Conservation (phyloP, 140 eudicot species). For the Senecio squalidus region DNA sequence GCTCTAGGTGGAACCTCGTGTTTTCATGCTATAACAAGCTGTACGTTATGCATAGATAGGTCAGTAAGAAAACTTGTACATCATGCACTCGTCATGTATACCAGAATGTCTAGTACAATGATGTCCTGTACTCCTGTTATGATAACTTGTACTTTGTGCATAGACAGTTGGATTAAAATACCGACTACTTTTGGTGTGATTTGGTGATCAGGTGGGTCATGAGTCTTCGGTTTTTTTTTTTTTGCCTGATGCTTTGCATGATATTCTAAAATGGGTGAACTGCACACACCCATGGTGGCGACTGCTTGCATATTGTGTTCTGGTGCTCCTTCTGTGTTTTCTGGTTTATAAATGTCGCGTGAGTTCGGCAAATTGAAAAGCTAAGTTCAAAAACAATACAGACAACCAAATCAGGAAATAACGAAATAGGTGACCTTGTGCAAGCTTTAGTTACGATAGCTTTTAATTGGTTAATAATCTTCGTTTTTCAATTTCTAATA, state of each 20-base stretch:
- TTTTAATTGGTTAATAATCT: no score
- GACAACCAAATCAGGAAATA: not conserved
- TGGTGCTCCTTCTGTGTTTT: no score
- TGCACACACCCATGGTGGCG: no score
- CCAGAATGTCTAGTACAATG: not conserved
- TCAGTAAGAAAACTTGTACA: not conserved
- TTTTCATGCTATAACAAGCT: not conserved
- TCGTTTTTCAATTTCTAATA: no score
- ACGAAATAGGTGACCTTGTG: not conserved
- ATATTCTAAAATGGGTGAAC: not conserved
- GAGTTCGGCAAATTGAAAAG: not conserved
- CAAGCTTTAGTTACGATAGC: not conserved
- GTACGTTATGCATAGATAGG: not conserved
- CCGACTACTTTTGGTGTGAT: not conserved
- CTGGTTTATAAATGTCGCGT: not conserved
- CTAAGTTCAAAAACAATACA: not conserved
- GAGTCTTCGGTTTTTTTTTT: not conserved
- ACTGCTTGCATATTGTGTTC: no score
- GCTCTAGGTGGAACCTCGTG: not conserved
- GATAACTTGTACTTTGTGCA: not conserved
- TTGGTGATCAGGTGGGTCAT: slow-evolving; percentile 19
- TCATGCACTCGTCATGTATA: not conserved
- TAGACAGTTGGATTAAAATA: not conserved
- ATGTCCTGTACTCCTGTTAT: no score
- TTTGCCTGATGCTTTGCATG: not conserved